Conservation (phyloP, 805 yeast species). For the Teunomyces lycoperdinae region DNA sequence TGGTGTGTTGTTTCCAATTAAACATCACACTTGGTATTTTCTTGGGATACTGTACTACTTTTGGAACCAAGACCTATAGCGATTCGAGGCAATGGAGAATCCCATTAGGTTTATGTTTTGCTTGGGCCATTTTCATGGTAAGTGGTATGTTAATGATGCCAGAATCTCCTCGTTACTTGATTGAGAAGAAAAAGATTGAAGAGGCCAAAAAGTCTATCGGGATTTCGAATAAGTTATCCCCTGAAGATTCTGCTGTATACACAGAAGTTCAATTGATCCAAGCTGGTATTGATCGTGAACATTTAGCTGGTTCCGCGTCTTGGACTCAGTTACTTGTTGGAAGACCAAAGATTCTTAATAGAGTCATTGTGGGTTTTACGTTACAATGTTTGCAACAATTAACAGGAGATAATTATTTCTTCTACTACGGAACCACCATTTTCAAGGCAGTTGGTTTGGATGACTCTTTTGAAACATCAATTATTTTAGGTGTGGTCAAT, state of each 20-base stretch:
- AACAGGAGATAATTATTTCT: slow-evolving; percentile 62
- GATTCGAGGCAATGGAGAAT: slow-evolving; percentile 65
- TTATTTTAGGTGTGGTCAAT: slow-evolving; percentile 53
- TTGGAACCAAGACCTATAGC: slow-evolving; percentile 49
- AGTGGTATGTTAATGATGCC: slow-evolving; percentile 59
- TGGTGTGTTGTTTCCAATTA: slow-evolving; percentile 68
- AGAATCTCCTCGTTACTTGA: slow-evolving; percentile 66
- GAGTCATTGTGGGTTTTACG: slow-evolving; percentile 56
- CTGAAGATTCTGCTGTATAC: slow-evolving; percentile 53
- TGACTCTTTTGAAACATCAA: slow-evolving; percentile 56
- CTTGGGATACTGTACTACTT: slow-evolving; percentile 65
- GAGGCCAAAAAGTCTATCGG: slow-evolving; percentile 57
- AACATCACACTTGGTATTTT: slow-evolving; percentile 70
- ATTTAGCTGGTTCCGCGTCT: slow-evolving; percentile 58
- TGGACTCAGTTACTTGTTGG: slow-evolving; percentile 66
- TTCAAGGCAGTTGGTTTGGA: slow-evolving; percentile 49
- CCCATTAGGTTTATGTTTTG: slow-evolving; percentile 52
- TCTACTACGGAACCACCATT: slow-evolving; percentile 59
- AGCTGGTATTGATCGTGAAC: slow-evolving; percentile 62
- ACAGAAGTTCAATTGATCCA: slow-evolving; percentile 53
- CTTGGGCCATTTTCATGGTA: slow-evolving; percentile 48
- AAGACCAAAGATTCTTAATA: slow-evolving; percentile 55
- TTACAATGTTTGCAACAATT: slow-evolving; percentile 60
- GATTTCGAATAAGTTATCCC: slow-evolving; percentile 52
- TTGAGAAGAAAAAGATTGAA: slow-evolving; percentile 47